phyloP scores from a whole-genome alignment of 2,329 filamentous ascomycete species.

The Graphilbum fragrans region DNA sequence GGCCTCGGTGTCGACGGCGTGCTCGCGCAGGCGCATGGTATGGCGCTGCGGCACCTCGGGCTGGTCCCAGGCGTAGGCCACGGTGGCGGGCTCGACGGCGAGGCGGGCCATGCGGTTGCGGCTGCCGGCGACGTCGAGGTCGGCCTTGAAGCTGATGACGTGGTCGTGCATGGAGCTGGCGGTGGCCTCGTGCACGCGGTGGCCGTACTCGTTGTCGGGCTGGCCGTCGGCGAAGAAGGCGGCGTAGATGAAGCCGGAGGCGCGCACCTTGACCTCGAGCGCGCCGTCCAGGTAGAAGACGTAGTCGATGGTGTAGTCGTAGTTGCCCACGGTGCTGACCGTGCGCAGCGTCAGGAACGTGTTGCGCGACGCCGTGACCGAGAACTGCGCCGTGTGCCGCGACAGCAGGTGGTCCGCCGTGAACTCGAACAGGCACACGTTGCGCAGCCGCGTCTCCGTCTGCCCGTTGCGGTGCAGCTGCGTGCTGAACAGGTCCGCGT shows the following conservation, averaged over 20 bases:
- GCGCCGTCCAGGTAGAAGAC: conserved; percentile 38
- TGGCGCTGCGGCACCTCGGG: conserved; percentile 18
- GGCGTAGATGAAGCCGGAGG: conserved; percentile 41
- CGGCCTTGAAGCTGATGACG: conserved; percentile 25
- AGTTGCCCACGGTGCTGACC: conserved; percentile 40
- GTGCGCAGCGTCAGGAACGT: conserved; percentile 31
- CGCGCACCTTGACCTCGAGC: conserved; percentile 36
- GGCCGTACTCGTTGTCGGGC: conserved; percentile 15
- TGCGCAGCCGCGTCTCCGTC: conserved; percentile 17
- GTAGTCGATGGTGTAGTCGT: conserved; percentile 40
- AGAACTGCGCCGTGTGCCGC: conserved; percentile 17
- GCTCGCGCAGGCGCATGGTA: conserved; percentile 14
- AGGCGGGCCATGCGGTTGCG: conserved; percentile 16
- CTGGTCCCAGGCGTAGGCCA: conserved; percentile 10
- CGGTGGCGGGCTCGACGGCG: background rate
- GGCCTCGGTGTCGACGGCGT: conserved; percentile 14
- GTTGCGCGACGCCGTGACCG: conserved; percentile 28
- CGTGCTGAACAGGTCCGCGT: background rate
- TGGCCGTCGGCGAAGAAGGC: conserved; percentile 24
- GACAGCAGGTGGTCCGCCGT: conserved; percentile 23
- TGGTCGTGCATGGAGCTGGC: conserved; percentile 25
- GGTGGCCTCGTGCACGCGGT: conserved; percentile 20
- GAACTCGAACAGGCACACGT: conserved; percentile 26
- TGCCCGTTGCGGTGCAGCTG: background rate
- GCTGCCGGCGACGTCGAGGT: conserved; percentile 23